Base-by-base conservation (phyloP, 257 asterid genomes). In the Verbena officinalis region DNA sequence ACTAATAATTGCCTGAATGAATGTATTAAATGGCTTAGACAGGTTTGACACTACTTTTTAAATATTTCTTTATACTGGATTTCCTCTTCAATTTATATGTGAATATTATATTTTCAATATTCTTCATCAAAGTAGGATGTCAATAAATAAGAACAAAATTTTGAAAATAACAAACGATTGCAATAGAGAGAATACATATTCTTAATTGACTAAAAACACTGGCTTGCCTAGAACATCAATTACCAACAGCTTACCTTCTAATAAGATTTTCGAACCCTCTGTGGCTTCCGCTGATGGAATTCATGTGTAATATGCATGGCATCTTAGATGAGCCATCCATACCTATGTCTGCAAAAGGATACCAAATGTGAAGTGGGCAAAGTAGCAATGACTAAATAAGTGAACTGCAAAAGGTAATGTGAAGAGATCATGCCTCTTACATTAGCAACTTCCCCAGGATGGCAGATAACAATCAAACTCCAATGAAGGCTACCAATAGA, bases 261-360 rank as follows among this genome's bases (percentile, higher is more conserved):
- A 90, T 81, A 73, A 75, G 78, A 57, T 84, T 64, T 79, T 82
- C 81, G 15, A 90, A 62, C 27, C 95, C 95, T 64, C 65, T 60
- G 60, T 94, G 99, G 73, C 79, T 78, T 76, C 97, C 96, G 67
- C 78, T 75, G 42, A 94, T 76, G 21, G 99, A 90, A 72, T 94
- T 87, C 97, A 94, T 78, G 82, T 94, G 99, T 68, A 94, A 71
- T 78, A 94, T 86, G 79, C 97, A 83, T 44, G 99, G 88, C 45
- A 71, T 63, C 59, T 57, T 74, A 59, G 77, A 70, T 53, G 82
- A 56, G 51, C 63, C 69, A 23, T 66, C 75, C 77, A 64, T 44
- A 69, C 66, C 77, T 44, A 81, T 80, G 44, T 73, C 97, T 86
- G 90, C 72, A 72, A 51, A 77, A 64, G 73, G 74, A 66, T 50